Base-by-base conservation (phyloP, 2,329 filamentous ascomycete genomes). In the Pestalotiopsis sp. region DNA sequence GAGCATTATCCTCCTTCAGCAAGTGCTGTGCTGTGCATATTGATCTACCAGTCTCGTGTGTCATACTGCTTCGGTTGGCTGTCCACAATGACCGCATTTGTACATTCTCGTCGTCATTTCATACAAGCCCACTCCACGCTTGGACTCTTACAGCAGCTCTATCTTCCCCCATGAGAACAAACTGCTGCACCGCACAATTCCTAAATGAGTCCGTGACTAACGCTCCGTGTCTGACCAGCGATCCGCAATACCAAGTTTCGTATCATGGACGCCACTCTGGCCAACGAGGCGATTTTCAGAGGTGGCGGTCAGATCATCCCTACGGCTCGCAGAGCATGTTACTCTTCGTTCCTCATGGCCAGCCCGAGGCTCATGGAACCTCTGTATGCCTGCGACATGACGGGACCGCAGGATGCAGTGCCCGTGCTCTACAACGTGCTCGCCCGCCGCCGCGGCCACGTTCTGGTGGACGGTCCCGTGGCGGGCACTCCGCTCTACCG, bases 231-330 rank as follows among this genome's bases (percentile, higher is more conserved):
- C 17, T 63, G 13, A 62, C 62, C 75, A 94, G 92, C 96, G 40
- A 98, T 99, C 76, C 94, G 96, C 74, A 99, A 99, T 81, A 94
- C 94, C 73, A 98, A 97, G 78, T 99, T 99, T 87, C 94, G 94
- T 77, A 89, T 99, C 75, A 98, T 94, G 70, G 95, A 98, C 77
- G 89, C 97, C 66, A 86, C 92, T 56, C 86, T 99, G 22, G 95
- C 94, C 11, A 86, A 90, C 64, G 94, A 98, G 81, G 92, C 95
- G 64, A 98, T 99, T 76, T 97, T 94, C 85, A 90, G 96, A 64
- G 96, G 96, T 67, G 95, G 95, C 72, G 96, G 96, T 58, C 96
- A 99, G 80, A 97, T 99, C 77, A 99, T 99, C 77, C 96, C 96
- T 59, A 98, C 96, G 1, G 91, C 94, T 68, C 91, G 96, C 66